Conservation (phyloP, 495 filamentous ascomycete genomes). For the Cenococcum geophilum region DNA sequence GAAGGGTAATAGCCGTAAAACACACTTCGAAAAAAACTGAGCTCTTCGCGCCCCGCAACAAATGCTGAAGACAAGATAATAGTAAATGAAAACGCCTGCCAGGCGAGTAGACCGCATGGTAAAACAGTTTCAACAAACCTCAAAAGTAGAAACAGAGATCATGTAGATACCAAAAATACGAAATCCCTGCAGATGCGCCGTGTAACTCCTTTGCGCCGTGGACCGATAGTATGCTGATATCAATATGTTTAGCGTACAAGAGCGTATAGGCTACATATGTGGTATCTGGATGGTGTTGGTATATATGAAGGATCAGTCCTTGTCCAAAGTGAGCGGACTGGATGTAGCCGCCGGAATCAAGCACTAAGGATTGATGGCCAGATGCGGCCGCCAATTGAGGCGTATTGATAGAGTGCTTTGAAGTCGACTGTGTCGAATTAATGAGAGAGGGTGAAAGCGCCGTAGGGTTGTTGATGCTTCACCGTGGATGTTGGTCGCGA, state of each 20-base stretch:
- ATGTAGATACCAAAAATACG: not conserved
- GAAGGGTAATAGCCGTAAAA: slow-evolving; percentile 7
- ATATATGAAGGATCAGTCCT: no score
- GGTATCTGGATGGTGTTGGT: not conserved
- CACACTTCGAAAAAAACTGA: not conserved
- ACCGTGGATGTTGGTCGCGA: slow-evolving; percentile 20
- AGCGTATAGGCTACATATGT: not conserved
- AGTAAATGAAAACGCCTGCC: slow-evolving; percentile 7
- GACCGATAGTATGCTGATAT: not conserved
- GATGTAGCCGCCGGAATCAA: no score
- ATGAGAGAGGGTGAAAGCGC: not conserved
- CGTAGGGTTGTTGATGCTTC: not conserved
- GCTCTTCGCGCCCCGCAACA: not conserved
- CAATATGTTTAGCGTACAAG: slow-evolving; percentile 6
- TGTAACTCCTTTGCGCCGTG: slow-evolving; percentile 5
- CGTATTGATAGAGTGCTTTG: not conserved
- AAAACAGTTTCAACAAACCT: not conserved
- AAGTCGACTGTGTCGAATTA: not conserved
- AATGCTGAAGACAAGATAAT: slow-evolving; percentile 2
- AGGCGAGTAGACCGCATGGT: not conserved
- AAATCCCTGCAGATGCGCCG: not conserved
- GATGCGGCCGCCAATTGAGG: not conserved
- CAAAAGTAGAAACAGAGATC: not conserved
- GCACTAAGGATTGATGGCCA: not conserved
- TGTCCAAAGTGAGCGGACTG: no score